Evolutionary conservation across 2,329 filamentous ascomycete species (phyloP), one percentile per base, ranked within the genome.

Genomic region (Phialemoniopsis sp.): DNA sequence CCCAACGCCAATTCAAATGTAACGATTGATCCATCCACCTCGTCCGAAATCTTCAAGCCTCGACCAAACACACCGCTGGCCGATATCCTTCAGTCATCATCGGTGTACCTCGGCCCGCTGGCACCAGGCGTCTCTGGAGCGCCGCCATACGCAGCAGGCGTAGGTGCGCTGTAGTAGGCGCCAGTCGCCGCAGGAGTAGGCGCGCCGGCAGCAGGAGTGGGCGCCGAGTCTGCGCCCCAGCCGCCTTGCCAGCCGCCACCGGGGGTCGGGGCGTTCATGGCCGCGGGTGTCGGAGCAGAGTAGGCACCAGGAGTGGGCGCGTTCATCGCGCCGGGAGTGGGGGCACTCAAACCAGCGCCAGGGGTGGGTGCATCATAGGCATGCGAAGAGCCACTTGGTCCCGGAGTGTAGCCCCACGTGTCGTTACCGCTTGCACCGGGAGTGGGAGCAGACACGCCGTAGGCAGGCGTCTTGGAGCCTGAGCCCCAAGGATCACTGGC

Each of bases 401-500:
- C 72, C 3, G 74, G 69, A 3, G 75, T 76, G 55, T 78, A 79
- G 29, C 74, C 75, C 78, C 79, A 82, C 6, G 72, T 65, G 43
- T 83, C 78, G 37, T 69, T 69, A 38, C 71, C 76, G 53, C 73
- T 76, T 38, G 71, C 76, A 9, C 72, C 74, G 0, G 76, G 76
- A 1, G 77, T 80, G 3, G 76, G 75, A 4, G 76, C 77, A 4
- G 76, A 76, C 8, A 66, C 68, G 18, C 76, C 78, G 56, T 86
- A 89, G 2, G 79, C 82, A 4, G 89, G 89, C 1, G 89, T 94
- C 60, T 90, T 87, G 21, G 84, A 85, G 7, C 85, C 78, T 1
- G 43, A 36, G 12, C 40, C 46, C 43, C 42, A 51, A 9, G 39
- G 37, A 13, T 51, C 48, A 34, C 21, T 26, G 2, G 72, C 72